Base-by-base conservation (phyloP, 441 rosid species). In the Breynia disticha region DNA sequence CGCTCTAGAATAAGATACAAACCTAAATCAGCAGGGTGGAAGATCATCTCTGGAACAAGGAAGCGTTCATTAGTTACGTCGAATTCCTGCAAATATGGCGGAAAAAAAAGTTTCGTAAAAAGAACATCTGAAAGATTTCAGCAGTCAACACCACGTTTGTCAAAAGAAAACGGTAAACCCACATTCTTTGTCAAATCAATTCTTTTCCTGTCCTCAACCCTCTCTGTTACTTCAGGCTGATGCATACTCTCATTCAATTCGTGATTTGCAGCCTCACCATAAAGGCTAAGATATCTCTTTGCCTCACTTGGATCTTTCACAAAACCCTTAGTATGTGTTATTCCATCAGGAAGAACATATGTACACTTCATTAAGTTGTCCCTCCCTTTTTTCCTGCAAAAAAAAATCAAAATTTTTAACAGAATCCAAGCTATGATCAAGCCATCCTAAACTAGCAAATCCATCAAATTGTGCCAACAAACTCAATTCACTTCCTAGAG, bases 11-110 rank as follows among this genome's bases (percentile, higher is more conserved):
- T 19, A 50, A 44, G 41, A 54, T 51, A 68, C 74, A 50, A 61
- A 91, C 98, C 96, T 74, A 88, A 74, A 82, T 91, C 96, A n/a
- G 87, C 81, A 56, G 96, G 98, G 37, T 84, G 90, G 73, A 91
- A 91, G 57, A 91, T 72, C 78, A 87, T 86, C 78, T 91, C 96
- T 2, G 95, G 96, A 46, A 87, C 96, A 68, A 91, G 87, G 64
- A 91, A 91, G 13, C 94, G 82, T 59, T 87, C 98, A 64, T 86
- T 91, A n/a, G 91, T 82, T 74, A 91, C 76, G 60, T 91, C 95
- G 54, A 91, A 83, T 79, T 91, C 98, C 98, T 91, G 84, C 65
- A 66, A 11, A 48, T 54, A 24, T 48, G 10, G 3, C n/a, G n/a
- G n/a, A n/a, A n/a, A n/a, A n/a, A n/a, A n/a, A n/a, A n/a, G n/a